Evolutionary conservation across 2,329 filamentous ascomycete species (phyloP).

Genomic region (Fusarium sp.): DNA sequence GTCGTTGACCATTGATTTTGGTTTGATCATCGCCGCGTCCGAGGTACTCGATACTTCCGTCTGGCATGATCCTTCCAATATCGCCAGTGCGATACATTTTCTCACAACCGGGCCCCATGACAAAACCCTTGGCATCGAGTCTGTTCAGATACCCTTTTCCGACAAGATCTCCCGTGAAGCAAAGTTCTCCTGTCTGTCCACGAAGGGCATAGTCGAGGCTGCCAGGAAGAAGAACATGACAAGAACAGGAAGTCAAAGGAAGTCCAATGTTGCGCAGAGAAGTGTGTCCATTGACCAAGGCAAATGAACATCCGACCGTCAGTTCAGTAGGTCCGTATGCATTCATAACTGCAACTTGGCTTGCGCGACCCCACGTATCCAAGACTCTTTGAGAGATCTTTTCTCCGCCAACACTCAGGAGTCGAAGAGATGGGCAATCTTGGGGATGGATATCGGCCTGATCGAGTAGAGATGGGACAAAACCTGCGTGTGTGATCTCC

Average conservation of each 20-base stretch:
- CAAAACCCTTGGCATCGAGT: background rate
- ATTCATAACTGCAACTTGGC: conserved; percentile 1
- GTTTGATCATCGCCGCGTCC: background rate
- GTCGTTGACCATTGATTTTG: background rate
- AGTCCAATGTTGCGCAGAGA: background rate
- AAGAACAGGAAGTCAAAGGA: background rate
- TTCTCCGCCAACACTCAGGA: conserved; percentile 1
- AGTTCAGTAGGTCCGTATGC: conserved; percentile 4
- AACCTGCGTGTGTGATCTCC: background rate
- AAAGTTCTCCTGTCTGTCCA: background rate
- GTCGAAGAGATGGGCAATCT: background rate
- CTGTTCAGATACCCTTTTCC: conserved; percentile 2
- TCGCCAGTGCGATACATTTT: background rate
- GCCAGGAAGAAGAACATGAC: background rate
- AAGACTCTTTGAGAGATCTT: conserved; percentile 5
- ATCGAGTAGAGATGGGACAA: conserved; percentile 1
- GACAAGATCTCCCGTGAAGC: conserved; percentile 2
- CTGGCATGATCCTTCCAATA: background rate
- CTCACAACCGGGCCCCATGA: background rate
- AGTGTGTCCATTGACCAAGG: background rate
- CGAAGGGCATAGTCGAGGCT: background rate
- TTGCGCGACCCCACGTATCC: background rate
- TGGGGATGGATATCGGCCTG: background rate
- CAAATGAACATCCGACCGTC: conserved; percentile 2
- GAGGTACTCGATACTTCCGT: conserved; percentile 1